Base-by-base conservation (phyloP, 768 basidiomycete genomes). In the Trametes meyenii region DNA sequence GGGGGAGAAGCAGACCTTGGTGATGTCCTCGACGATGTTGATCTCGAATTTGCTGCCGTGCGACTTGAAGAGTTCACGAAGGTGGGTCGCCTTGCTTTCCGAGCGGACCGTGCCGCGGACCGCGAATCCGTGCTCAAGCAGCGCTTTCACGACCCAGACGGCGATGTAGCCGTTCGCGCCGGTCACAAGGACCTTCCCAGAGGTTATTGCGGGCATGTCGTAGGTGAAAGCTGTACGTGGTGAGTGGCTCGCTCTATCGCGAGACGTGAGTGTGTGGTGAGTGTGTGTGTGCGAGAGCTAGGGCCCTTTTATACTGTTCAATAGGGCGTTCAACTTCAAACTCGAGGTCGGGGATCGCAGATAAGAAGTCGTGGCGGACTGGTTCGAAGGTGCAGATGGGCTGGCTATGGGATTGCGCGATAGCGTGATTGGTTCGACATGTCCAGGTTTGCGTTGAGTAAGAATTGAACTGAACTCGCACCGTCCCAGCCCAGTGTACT, bases 101-200 rank as follows among this genome's bases (percentile, higher is more conserved):
- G 83, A 83, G 14, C 92, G 83, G 6, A 89, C 89, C 0, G 88
- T 86, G 0, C 86, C 89, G 7, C 87, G 82, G 24, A 89, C 85
- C 5, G 75, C 62, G 68, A 84, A 90, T 0, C 90, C 89, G 7
- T 77, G 73, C 61, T 88, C 82, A 13, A 92, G 80, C 14, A 89
- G 76, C 8, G 65, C 67, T 38, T 76, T 75, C 17, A 84, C 82
- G 50, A 88, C 76, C 84, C 86, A 88, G 5, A 77, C 72, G 17
- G 83, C 85, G 58, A 87, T 77, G 70, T 78, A 88, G 24, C 85
- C 85, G 64, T 83, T 85, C 13, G 84, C 84, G 17, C 85, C 85
- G 0, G 83, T 76, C 48, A 86, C 83, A 36, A 86, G 80, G 29
- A 85, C 71, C 43, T 76, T 79, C 17, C 74, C 74, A 16, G 74